phyloP scores from a whole-genome alignment of 148 eudicot genomes.

The Gaultheria prostrata region DNA sequence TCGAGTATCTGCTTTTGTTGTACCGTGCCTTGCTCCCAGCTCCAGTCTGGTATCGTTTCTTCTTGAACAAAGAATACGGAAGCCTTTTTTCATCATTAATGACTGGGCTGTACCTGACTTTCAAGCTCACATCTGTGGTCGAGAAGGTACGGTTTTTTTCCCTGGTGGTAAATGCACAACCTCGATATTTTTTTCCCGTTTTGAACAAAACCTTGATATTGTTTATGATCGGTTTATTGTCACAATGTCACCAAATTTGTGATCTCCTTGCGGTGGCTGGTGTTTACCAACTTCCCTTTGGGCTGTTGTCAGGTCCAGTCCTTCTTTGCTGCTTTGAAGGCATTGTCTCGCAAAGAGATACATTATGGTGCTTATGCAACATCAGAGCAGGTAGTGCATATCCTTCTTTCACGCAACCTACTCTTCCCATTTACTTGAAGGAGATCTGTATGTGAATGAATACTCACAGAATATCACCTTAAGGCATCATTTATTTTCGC shows the following conservation, averaged over 20 bases:
- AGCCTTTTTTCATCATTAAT: constrained; percentile 86
- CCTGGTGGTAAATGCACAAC: background rate
- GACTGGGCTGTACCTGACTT: constrained; percentile 87
- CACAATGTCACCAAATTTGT: background rate
- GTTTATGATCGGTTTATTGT: background rate
- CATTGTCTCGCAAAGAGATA: constrained; percentile 34
- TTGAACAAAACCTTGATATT: background rate
- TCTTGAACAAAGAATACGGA: constrained; percentile 91
- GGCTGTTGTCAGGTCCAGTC: constrained; percentile 27
- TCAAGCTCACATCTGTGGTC: constrained; percentile 93
- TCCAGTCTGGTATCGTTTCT: constrained; percentile 96
- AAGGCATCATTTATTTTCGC: background rate
- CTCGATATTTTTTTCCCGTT: background rate
- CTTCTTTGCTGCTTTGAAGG: constrained; percentile 37
- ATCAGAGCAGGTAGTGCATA: constrained; percentile 49
- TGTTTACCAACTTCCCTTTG: background rate
- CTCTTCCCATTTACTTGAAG: background rate
- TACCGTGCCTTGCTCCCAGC: constrained; percentile 95
- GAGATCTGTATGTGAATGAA: background rate
- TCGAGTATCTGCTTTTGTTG: constrained; percentile 76
- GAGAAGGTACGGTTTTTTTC: constrained; percentile 56
- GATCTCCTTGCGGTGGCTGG: background rate
- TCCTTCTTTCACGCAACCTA: background rate
- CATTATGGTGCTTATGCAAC: constrained; percentile 40
- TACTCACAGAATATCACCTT: background rate